Conservation (phyloP, 441 rosid species). For the Melastoma candidum region DNA sequence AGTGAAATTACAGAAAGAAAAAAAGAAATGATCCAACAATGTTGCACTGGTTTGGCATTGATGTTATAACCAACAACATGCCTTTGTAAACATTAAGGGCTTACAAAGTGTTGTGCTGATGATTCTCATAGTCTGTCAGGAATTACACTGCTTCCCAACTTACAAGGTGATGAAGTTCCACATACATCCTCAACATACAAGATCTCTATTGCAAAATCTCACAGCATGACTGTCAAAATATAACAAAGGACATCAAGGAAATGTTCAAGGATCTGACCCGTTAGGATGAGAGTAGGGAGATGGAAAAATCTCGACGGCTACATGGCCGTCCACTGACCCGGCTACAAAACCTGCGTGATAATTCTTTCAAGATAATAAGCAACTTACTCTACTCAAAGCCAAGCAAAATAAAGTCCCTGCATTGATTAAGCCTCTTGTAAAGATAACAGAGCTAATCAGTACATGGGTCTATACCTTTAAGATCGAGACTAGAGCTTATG, state of each 20-base stretch:
- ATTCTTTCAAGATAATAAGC: constrained; percentile 1
- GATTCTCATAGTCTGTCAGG: no score
- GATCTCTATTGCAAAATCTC: no score
- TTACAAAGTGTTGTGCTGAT: no score
- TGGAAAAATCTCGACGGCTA: constrained; percentile 46
- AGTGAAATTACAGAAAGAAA: no score
- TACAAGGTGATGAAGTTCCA: no score
- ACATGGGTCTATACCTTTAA: constrained; percentile 39
- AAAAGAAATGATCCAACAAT: no score
- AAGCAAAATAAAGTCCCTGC: constrained; percentile 3
- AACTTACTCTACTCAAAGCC: constrained; percentile 3
- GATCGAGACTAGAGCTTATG: constrained; percentile 43
- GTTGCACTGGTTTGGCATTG: no score
- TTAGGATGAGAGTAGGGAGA: constrained; percentile 29
- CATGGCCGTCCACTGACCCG: constrained; percentile 84
- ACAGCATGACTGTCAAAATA: not conserved
- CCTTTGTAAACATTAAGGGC: no score
- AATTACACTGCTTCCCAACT: no score
- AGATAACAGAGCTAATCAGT: constrained; percentile 5
- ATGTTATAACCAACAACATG: no score
- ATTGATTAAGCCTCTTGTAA: not conserved
- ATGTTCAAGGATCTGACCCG: constrained; percentile 25
- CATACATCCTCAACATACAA: no score
- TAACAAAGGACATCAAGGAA: constrained; percentile 3
- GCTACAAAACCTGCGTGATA: constrained; percentile 59